Base-by-base conservation (phyloP, 1,284 basidiomycete species). In the Kalmanozyma brasiliensis region DNA sequence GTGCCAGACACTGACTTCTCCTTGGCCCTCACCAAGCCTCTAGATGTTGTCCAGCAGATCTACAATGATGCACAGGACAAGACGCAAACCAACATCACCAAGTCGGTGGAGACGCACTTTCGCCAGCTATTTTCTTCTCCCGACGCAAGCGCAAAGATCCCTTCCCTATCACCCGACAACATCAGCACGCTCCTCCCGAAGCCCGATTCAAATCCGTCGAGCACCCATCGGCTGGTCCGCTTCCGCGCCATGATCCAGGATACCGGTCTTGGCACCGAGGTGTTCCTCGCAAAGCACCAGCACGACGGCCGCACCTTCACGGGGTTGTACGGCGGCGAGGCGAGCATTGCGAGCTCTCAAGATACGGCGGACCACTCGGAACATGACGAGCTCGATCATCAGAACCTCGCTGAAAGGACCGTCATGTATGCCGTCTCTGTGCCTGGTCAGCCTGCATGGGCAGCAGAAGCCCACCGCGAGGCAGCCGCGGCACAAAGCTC, bases 171-270 rank as follows among this genome's bases (percentile, higher is more conserved):
- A 1, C 38, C 59, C 0, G 46, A 45, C 20, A 62, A 52, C 32
- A 41, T 69, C 16, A 29, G 29, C 20, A 35, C 59, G 17, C 48
- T 69, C 3, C 49, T 61, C 4, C 52, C 65, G 3, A 22, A 29
- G 3, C 24, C 43, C 1, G 41, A 46, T 41, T 16, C 14, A 6
- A n/a, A 30, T 30, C 35, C 46, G 1, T 16, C 52, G 9, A 83
- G 82, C 17, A 22, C 59, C 1, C 62, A 61, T 16, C 60, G 53
- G 6, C 60, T 83, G 22, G 82, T 82, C 6, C 59, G 75, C 16
- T 82, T 80, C 60, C 68, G 82, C 4, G 77, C 76, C 32, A 83
- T 83, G 82, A 73, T 83, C 8, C 82, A 83, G 53, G 82, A 83
- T 61, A 82, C 82, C 0, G 81, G 80, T 5, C 65, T 80, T 16